Base-by-base conservation (phyloP, 2,329 filamentous ascomycete species). In the Saccharata proteae region DNA sequence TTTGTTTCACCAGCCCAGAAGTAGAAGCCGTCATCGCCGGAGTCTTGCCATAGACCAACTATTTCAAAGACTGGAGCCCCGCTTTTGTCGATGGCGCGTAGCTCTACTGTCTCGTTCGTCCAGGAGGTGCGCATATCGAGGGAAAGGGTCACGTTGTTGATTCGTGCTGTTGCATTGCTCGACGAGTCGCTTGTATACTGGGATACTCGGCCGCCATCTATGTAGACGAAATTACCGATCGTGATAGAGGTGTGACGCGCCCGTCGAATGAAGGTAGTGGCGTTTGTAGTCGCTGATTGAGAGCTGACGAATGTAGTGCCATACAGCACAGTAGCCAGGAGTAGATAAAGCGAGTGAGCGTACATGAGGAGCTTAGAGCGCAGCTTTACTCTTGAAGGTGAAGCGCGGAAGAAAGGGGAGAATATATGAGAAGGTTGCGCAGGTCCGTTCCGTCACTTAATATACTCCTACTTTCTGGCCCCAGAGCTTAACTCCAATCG, bases 51-150 rank as follows among this genome's bases (percentile, higher is more conserved):
- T 6, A 34, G 11, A n/a, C 26, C 16, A 5, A 21, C 20, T 8
- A 8, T 14, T 11, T 18, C 19, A 18, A 34, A 20, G 4, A 18
- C 15, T 1, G 32, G 32, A 2, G 32, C 13, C 2, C 11, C 21
- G n/a, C 20, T 21, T 11, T 34, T 29, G 32, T 29, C 6, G 10
- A 34, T 14, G 6, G 14, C 8, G 1, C 20, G n/a, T 5, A 34
- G 29, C 7, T 29, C 11, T 6, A 34, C 20, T 2, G 19, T 29
- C 2, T 14, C 5, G 19, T 34, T 34, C 19, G 32, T 25, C 32
- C 32, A 34, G 26, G 20, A 23, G 15, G 32, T 8, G n/a, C 19
- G 15, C 19, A 34, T 16, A 16, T 34, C 26, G 20, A 34, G 24
- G 32, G 14, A 29, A 17, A 34, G 12, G 3, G 32, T 34, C 2